Evolutionary conservation across 2,329 filamentous ascomycete species (phyloP).

Genomic region (Kalaharituber pfeilii): DNA sequence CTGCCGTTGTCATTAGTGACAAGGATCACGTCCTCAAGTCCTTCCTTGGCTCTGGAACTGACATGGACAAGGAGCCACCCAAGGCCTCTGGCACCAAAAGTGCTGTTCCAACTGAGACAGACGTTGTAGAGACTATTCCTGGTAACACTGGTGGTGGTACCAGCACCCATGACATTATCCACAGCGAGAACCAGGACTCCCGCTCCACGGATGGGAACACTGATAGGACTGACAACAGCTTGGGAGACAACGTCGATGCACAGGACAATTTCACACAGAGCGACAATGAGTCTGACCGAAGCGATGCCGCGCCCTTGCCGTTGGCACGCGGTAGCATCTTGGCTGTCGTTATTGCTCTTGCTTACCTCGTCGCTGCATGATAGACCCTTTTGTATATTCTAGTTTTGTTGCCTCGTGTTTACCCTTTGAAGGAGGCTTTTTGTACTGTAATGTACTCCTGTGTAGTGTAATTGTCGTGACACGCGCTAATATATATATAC

Average conservation of each 20-base stretch:
- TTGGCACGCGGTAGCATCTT: background rate
- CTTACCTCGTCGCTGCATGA: background rate
- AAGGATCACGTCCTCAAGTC: conserved; percentile 61
- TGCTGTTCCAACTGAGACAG: background rate
- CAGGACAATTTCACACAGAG: background rate
- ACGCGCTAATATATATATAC: no score
- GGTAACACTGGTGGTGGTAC: background rate
- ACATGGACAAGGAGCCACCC: conserved; percentile 35
- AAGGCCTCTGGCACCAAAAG: background rate
- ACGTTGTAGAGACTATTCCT: background rate
- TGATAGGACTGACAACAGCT: background rate
- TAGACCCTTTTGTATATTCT: background rate
- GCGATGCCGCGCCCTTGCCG: background rate
- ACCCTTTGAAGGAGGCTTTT: no score
- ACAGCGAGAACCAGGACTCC: background rate
- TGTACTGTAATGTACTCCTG: no score
- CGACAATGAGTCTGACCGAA: background rate
- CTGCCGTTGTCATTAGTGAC: conserved; percentile 58
- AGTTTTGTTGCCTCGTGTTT: background rate
- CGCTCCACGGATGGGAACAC: no score
- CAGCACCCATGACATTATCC: background rate
- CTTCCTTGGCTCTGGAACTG: conserved; percentile 60
- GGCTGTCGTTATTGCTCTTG: background rate
- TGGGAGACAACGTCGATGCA: background rate
- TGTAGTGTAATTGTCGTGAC: no score